A percentile compares a stretch with the other conserved stretches of the same genome.
These are phyloP conservation scores for Podaxis mareebaensis DNA, from an alignment of 768 basidiomycete species.

Conservation along the genomic window DNA sequence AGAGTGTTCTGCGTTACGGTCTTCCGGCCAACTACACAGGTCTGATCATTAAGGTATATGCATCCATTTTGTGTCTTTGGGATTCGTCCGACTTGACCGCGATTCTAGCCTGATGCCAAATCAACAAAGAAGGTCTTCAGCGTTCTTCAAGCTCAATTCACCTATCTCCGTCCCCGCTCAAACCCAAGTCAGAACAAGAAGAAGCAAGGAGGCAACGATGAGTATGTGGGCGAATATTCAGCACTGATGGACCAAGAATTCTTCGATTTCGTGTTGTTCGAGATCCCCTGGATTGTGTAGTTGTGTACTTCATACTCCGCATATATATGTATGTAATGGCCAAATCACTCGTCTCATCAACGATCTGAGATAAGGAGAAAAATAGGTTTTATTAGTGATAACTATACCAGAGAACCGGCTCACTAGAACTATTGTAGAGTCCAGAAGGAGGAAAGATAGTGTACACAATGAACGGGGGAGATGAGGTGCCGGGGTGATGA, in stretches of 20 bases:
- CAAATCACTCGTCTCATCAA: neutral
- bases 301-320: constrained; percentile 31
- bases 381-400: constrained; percentile 19
- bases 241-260: constrained; percentile 93
- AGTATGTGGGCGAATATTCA: constrained; percentile 90
- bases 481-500: neutral
- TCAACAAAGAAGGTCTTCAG: constrained; percentile 76
- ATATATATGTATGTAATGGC: neutral
- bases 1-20: constrained; percentile 94
- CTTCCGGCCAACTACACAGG: constrained; percentile 90
- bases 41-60: constrained; percentile 70
- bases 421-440: constrained; percentile 12
- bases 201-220: constrained; percentile 49
- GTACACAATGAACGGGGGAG: constrained; percentile 1
- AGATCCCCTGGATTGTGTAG: constrained; percentile 86
- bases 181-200: constrained; percentile 48
- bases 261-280: constrained; percentile 92
- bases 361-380: neutral
- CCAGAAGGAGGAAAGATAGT: constrained; percentile 9
- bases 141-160: constrained; percentile 73
- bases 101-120: constrained; percentile 80
- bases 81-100: constrained; percentile 1
- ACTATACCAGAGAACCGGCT: constrained; percentile 17
- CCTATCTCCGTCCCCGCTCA: constrained; percentile 76
- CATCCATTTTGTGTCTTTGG: neutral